phyloP scores from a whole-genome alignment of 2,329 filamentous ascomycete species.

The Botrytis medusae region DNA sequence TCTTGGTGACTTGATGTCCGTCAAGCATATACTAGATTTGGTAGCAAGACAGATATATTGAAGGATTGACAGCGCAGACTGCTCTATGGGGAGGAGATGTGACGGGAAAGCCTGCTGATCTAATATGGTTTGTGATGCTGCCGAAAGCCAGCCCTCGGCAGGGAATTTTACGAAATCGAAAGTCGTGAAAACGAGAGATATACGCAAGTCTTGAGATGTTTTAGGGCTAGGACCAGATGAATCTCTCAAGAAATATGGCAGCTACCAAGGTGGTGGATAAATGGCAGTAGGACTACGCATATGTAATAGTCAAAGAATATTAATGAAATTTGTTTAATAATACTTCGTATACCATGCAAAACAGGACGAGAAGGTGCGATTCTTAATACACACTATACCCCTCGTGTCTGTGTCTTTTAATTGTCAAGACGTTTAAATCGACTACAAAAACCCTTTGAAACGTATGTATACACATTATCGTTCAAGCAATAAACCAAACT shows the following conservation, averaged over 20 bases:
- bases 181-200: no score
- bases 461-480: no score
- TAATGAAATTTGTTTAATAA: neutral
- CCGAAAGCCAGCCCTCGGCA: no score
- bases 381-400: fast-evolving
- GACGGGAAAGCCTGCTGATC: neutral
- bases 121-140: no score
- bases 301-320: neutral
- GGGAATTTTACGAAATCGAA: neutral
- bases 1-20: neutral
- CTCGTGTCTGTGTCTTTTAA: fast-evolving
- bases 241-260: no score
- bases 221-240: no score
- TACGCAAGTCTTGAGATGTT: no score
- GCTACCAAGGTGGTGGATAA: neutral
- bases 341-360: neutral
- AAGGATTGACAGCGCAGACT: constrained; percentile 4
- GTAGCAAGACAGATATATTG: neutral
- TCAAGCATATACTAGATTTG: neutral
- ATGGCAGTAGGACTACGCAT: neutral
- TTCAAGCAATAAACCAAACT: no score
- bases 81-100: constrained; percentile 45
- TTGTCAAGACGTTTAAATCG: neutral
- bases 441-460: no score
- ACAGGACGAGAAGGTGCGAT: neutral